A percentile compares a stretch with the other conserved stretches of the same genome.
These are phyloP conservation scores for Aureobasidium subglaciale DNA, from an alignment of 2,329 filamentous ascomycete genomes.

Conservation along the genomic window DNA sequence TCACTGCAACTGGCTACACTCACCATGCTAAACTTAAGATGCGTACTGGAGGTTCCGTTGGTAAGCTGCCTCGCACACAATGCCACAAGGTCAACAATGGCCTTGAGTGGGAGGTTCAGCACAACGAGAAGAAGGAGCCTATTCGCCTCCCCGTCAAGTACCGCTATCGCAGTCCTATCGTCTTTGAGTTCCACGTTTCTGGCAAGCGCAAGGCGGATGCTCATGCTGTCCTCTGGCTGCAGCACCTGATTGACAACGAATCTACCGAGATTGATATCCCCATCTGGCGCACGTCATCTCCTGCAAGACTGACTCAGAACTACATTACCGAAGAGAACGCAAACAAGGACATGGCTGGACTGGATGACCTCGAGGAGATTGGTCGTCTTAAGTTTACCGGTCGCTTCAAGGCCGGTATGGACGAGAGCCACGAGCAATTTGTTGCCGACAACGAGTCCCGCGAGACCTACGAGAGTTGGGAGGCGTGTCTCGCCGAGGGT, in stretches of 20 bases:
- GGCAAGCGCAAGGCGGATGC: constrained; percentile 64
- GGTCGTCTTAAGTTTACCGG: constrained; percentile 74
- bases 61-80: constrained; percentile 56
- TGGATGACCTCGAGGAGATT: constrained; percentile 69
- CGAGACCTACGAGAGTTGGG: constrained; percentile 92
- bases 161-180: constrained; percentile 80
- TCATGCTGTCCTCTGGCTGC: constrained; percentile 78
- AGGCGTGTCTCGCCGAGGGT: constrained; percentile 82
- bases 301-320: constrained; percentile 75
- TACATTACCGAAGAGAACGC: constrained; percentile 80
- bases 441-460: constrained; percentile 80
- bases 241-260: constrained; percentile 75
- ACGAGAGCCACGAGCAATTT: constrained; percentile 76
- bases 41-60: constrained; percentile 77
- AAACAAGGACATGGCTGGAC: constrained; percentile 55
- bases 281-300: constrained; percentile 75
- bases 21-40: constrained; percentile 63
- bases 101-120: constrained; percentile 50
- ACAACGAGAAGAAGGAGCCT: constrained; percentile 42
- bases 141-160: constrained; percentile 80
- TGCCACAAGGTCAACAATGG: constrained; percentile 55
- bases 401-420: constrained; percentile 83
- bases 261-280: constrained; percentile 75
- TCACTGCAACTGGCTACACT: constrained; percentile 58
- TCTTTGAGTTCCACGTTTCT: constrained; percentile 72